Evolutionary conservation across 164 flowering plant species (phyloP).

Genomic region (Liriodendron chinense): DNA sequence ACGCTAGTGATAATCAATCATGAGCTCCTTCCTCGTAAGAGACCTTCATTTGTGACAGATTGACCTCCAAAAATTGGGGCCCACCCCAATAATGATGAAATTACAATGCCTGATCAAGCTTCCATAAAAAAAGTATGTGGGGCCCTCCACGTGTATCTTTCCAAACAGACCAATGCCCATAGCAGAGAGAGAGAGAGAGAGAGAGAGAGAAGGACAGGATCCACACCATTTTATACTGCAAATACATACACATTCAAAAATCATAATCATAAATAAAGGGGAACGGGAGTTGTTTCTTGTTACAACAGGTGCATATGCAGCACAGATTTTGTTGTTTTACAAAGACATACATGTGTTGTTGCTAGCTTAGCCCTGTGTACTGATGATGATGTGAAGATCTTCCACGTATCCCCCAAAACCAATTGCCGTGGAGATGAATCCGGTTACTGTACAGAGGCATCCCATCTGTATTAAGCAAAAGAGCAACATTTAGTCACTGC

Average conservation of each 20-base stretch:
- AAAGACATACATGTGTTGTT: background rate
- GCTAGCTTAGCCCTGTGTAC: background rate
- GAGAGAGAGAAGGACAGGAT: background rate
- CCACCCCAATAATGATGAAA: no score
- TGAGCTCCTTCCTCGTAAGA: no score
- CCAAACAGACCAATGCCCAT: no score
- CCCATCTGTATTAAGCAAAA: background rate
- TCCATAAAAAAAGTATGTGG: no score
- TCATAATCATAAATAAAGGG: background rate
- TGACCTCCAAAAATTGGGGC: no score
- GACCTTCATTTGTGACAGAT: no score
- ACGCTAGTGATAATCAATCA: no score
- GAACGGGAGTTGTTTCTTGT: background rate
- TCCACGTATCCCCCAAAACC: background rate
- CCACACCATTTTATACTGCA: background rate
- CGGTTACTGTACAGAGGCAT: constrained; percentile 3
- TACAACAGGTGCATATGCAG: background rate
- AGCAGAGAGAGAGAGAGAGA: no score
- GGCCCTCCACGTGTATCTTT: no score
- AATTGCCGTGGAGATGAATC: background rate
- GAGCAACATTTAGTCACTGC: background rate
- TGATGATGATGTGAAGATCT: background rate
- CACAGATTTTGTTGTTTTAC: background rate
- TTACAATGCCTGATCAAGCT: no score
- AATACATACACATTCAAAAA: background rate